Evolutionary conservation across 805 yeast species (phyloP), one percentile per base, ranked within the genome.

Genomic region (Pichia nanzhaoensis): DNA sequence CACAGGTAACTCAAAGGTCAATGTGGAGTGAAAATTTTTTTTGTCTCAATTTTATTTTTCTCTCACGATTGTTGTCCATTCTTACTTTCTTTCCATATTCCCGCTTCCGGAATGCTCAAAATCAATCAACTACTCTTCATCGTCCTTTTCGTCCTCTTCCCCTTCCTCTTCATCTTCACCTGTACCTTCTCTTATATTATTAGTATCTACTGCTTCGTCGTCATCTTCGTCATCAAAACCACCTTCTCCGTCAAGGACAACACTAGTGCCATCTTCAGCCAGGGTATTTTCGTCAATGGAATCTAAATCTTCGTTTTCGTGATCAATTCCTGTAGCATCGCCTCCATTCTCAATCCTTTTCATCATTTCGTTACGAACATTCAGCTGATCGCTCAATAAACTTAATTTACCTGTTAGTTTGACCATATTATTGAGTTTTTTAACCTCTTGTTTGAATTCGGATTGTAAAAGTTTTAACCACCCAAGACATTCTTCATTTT

Each of bases 361-460:
- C 39, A 67, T 59, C 55, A 74, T 65, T 37, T 75, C 80, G 33
- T 65, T 62, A 57, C 97, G 79, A 52, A 91, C 66, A 46, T 76
- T 73, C 10, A 87, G 72, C 65, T 91, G 98, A 3, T 88, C 75
- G 51, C 75, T 75, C 36, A 91, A 70, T 61, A 91, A 72, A 56
- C 82, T 84, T 39, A 91, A 68, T 51, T 93, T 77, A 39, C 99
- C 99, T 61, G 90, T 95, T 27, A 91, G 72, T 1, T 93, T 80
- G 21, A 90, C 66, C 42, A 91, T 69, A 34, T 77, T 73, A 8
- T 90, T 84, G 51, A 91, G 65, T 20, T 73, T 71, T 49, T 73
- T 73, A 61, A 75, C 70, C 28, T 76, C 82, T 45, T 75, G 68
- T 17, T 70, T 65, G 24, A 90, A 66, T 0, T 83, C 71, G 3